A percentile compares a stretch with the other conserved stretches of the same genome.
These are phyloP conservation scores for Rachicladosporium sp. DNA, from an alignment of 2,329 filamentous ascomycete genomes.

Conservation along the genomic window DNA sequence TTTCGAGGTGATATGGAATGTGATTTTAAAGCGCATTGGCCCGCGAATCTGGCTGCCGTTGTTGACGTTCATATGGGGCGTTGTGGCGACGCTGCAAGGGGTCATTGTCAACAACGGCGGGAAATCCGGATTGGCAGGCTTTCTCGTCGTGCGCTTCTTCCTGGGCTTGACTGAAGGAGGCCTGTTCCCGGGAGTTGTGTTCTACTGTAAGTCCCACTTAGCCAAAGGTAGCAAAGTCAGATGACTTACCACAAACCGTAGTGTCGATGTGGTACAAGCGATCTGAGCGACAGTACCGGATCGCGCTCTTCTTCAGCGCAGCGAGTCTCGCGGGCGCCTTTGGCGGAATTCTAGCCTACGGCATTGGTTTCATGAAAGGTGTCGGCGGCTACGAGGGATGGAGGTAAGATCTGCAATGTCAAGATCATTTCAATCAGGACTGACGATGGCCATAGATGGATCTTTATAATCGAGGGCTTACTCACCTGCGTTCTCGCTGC, in stretches of 20 bases:
- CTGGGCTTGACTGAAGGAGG: slow-evolving; percentile 51
- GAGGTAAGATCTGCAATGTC: slow-evolving; percentile 18
- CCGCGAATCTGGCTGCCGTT: slow-evolving; percentile 22
- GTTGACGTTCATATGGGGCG: slow-evolving; percentile 21
- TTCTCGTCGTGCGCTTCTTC: slow-evolving; percentile 16
- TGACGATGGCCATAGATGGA: slow-evolving; percentile 1
- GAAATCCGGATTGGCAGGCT: slow-evolving; percentile 13
- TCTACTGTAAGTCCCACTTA: slow-evolving; percentile 4
- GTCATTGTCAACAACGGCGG: slow-evolving; percentile 16
- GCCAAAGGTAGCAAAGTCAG: too few species aligned
- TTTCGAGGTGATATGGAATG: slow-evolving; percentile 26
- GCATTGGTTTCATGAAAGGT: slow-evolving; percentile 42
- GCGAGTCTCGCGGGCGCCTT: slow-evolving; percentile 40
- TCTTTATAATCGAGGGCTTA: slow-evolving; percentile 12
- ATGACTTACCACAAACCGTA: background rate
- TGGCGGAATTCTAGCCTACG: slow-evolving; percentile 41
- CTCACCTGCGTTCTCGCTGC: slow-evolving; percentile 36
- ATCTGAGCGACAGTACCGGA: slow-evolving; percentile 21
- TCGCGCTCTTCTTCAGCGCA: slow-evolving; percentile 22
- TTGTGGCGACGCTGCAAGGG: slow-evolving; percentile 20
- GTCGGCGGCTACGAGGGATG: slow-evolving; percentile 36
- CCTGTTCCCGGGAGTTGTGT: slow-evolving; percentile 17
- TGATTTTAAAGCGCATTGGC: slow-evolving; percentile 28
- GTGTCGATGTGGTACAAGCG: slow-evolving; percentile 40
- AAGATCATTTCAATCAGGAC: slow-evolving; percentile 23